Evolutionary conservation across 768 basidiomycete species (phyloP), one percentile per base, ranked within the genome.

Genomic region (Mycena pura): DNA sequence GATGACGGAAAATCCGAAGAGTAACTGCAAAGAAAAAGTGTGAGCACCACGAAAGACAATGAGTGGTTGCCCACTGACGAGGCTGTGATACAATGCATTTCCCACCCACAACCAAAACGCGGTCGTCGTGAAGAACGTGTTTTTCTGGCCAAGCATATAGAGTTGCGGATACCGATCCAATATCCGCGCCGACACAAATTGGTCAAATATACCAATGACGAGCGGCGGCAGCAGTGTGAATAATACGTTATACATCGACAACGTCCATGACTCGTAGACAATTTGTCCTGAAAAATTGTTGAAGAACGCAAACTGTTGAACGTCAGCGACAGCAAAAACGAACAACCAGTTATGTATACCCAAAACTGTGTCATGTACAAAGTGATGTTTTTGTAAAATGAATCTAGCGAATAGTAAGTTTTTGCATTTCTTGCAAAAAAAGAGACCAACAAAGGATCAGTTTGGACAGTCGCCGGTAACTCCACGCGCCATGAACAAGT

Each of bases 271-370:
- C 77, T 99, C 97, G 72, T 95, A 96, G 49, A 95, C 92, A 63
- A 99, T 96, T 74, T 99, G 97, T 19, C 97, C 97, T 0, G 97
- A 99, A 79, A 97, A 99, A 70, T 96, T 97, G 82, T 99, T 99
- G 85, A 96, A 93, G 82, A 98, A 96, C 10, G 97, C 97, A 76
- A 87, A 99, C 96, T 98, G n/a, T 48, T 2, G 38, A 17, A 11
- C 22, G 14, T 54, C 11, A 55, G 43, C 28, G 56, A n/a, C 11
- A 11, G 38, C 22, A 21, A 19, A 52, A 44, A 49, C 39, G 17
- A 31, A 59, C 53, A 32, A 7, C 5, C 34, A 39, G 15, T 4
- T 8, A 72, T 73, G 50, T 75, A n/a, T n/a, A 95, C 96, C 95
- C 96, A 99, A 74, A 99, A 99, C 63, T 96, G 93, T 22, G 95